These are phyloP conservation scores for Solanum clarkiae DNA, from an alignment of 257 asterid genomes.

Conservation along the genomic window DNA sequence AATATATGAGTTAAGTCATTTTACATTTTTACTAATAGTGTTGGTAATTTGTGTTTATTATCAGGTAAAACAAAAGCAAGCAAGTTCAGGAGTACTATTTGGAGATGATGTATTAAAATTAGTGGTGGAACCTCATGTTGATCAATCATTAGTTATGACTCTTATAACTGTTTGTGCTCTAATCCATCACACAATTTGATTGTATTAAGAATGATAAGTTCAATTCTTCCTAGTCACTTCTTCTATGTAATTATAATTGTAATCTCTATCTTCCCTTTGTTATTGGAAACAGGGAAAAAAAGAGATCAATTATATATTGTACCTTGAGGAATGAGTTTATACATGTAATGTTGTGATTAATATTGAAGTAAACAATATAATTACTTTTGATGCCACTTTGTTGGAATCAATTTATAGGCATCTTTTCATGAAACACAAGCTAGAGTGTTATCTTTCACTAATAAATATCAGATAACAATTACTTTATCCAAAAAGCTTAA, in stretches of 20 bases:
- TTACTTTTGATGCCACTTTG: neutral
- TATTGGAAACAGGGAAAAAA: neutral
- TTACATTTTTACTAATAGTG: neutral
- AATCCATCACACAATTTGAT: constrained; percentile 21
- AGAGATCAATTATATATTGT: neutral
- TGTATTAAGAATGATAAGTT: too few relatives aligned
- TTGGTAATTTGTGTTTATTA: neutral
- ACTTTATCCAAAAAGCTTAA: too few relatives aligned
- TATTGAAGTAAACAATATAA: neutral
- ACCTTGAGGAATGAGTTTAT: neutral
- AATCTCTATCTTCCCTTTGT: too few relatives aligned
- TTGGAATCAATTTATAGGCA: too few relatives aligned
- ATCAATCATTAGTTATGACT: constrained; percentile 46
- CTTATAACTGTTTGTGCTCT: constrained; percentile 41
- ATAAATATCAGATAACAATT: too few relatives aligned
- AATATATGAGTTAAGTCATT: too few relatives aligned
- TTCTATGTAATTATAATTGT: neutral
- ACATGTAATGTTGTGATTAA: neutral
- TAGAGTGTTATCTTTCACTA: too few relatives aligned
- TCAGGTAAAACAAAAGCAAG: constrained; percentile 41
- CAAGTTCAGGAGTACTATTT: constrained; percentile 29
- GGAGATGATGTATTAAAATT: constrained; percentile 55
- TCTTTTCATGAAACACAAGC: too few relatives aligned
- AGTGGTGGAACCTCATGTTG: constrained; percentile 42
- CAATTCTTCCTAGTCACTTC: neutral